phyloP scores from a whole-genome alignment of 2,329 filamentous ascomycete species.

The Pestalotiopsis sp. region DNA sequence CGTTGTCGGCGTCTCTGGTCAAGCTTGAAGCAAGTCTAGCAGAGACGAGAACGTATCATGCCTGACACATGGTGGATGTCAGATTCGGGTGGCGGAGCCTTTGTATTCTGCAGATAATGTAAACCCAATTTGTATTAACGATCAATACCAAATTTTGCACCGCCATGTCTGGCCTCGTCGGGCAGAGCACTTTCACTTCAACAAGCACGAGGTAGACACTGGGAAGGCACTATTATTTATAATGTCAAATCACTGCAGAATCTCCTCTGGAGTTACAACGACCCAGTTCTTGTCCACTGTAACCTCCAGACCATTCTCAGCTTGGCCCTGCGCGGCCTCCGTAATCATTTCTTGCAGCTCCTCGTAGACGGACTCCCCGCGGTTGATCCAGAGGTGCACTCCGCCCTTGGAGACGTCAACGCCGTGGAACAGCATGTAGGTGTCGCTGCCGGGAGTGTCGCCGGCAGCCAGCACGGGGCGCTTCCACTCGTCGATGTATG shows the following conservation, averaged over 20 bases:
- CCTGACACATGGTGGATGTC: too few relatives aligned
- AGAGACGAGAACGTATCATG: too few relatives aligned
- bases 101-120: too few relatives aligned
- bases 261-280: conserved; percentile 40
- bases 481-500: conserved; percentile 46
- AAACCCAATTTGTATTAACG: too few relatives aligned
- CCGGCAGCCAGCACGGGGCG: conserved; percentile 42
- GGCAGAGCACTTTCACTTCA: background rate
- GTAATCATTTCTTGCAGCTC: conserved; percentile 40
- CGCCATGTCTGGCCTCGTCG: too few relatives aligned
- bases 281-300: conserved; percentile 50
- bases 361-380: conserved; percentile 35
- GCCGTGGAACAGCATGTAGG: conserved; percentile 47
- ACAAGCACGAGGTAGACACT: background rate
- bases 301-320: conserved; percentile 36
- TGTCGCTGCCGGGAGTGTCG: conserved; percentile 46
- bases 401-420: conserved; percentile 44
- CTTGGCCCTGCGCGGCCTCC: conserved; percentile 35
- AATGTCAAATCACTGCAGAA: conserved; percentile 26
- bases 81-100: too few relatives aligned
- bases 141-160: too few relatives aligned
- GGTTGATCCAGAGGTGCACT: conserved; percentile 44
- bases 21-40: too few relatives aligned
- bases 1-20: background rate
- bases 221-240: too few relatives aligned